Conservation (phyloP, 148 eudicot genomes). For the Tetragonia tetragonoides region DNA sequence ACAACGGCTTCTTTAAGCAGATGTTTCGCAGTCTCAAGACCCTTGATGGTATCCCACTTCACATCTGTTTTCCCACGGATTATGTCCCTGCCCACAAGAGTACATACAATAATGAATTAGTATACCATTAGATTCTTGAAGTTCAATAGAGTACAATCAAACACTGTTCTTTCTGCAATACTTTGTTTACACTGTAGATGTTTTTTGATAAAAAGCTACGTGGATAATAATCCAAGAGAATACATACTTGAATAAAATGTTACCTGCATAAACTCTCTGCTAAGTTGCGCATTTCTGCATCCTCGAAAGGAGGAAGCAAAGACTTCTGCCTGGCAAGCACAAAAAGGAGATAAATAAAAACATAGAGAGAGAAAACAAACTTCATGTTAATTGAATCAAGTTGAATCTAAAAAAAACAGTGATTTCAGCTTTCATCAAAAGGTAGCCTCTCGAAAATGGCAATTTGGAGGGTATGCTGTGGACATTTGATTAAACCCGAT, state of each 20-base stretch:
- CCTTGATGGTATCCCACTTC: conserved; percentile 92
- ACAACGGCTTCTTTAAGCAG: conserved; percentile 99
- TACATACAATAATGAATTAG: not conserved
- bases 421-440: too few species aligned
- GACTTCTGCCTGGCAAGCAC: conserved; percentile 73
- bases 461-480: too few species aligned
- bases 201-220: not conserved
- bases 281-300: conserved; percentile 78
- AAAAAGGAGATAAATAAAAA: conserved; percentile 10
- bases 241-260: not conserved
- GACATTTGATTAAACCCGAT: too few species aligned
- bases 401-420: not conserved
- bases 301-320: conserved; percentile 91
- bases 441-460: too few species aligned
- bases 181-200: not conserved
- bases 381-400: not conserved
- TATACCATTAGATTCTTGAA: not conserved
- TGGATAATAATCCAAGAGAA: not conserved
- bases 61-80: conserved; percentile 90
- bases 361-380: not conserved
- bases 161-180: not conserved
- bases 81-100: conserved; percentile 66
- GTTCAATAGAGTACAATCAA: not conserved
- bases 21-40: conserved; percentile 87
- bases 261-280: conserved; percentile 94